Percentiles rank a stretch among this genome's conserved stretches.
Conservation (phyloP, 306 rosid genomes). For the Nissolia schottii region DNA sequence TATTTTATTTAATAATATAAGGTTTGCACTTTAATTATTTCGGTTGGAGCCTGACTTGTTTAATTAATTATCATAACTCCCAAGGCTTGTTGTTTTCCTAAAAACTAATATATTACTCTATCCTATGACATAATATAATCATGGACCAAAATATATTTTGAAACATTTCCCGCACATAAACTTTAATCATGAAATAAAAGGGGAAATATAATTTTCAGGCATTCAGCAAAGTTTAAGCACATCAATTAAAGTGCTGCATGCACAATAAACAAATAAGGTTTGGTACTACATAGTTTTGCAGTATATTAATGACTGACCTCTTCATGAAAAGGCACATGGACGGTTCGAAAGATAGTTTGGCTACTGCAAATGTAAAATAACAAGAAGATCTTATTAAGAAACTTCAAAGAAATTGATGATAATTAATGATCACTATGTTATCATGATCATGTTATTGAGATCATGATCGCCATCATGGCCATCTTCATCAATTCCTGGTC, state of each 20-base stretch:
- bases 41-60: not conserved
- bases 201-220: conserved; percentile 9
- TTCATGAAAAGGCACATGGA: conserved; percentile 32
- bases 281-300: conserved; percentile 13
- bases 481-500: conserved; percentile 24
- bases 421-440: conserved; percentile 24
- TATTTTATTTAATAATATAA: not conserved
- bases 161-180: not conserved
- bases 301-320: conserved; percentile 18
- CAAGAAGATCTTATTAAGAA: conserved; percentile 34
- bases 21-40: not conserved
- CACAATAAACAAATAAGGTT: conserved; percentile 17
- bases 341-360: conserved; percentile 8
- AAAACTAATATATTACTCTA: not conserved
- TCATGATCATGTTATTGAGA: conserved; percentile 40
- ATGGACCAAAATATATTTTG: not conserved
- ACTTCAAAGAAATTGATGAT: conserved; percentile 24
- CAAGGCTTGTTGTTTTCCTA: not conserved
- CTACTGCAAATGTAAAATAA: conserved; percentile 7
- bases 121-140: not conserved
- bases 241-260: conserved; percentile 29
- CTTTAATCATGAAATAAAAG: conserved; percentile 10
- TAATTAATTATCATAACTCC: not conserved
- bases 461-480: conserved; percentile 33
- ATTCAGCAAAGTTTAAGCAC: not conserved